phyloP scores from a whole-genome alignment of 73 alveolate species.

The Stentor coeruleus region DNA sequence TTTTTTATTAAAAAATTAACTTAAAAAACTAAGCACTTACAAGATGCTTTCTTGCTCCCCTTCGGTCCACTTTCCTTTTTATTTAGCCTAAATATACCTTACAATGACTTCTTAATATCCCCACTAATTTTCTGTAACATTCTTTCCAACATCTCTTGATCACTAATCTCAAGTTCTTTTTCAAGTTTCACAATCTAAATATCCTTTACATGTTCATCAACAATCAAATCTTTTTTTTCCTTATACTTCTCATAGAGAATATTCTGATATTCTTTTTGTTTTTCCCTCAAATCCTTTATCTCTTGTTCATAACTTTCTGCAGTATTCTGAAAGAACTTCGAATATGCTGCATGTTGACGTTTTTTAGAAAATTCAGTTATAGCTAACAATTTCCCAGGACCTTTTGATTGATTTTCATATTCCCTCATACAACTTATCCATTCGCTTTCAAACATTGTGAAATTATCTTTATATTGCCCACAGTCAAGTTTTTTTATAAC shows the following conservation, averaged over 20 bases:
- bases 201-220: neutral
- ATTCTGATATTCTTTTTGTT: neutral
- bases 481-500: neutral
- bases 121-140: neutral
- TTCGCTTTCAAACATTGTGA: neutral
- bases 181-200: neutral
- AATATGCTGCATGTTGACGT: slow-evolving; percentile 12
- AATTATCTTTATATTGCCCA: neutral
- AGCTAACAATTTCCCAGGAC: slow-evolving; percentile 16
- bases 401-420: slow-evolving; percentile 9
- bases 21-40: neutral
- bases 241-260: neutral
- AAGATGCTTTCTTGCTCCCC: neutral
- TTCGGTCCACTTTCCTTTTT: neutral
- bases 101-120: neutral
- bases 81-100: neutral
- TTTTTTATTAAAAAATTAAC: no score
- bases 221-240: neutral
- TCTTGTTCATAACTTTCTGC: slow-evolving; percentile 15
- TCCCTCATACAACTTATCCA: neutral
- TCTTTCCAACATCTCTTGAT: neutral
- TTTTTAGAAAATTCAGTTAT: neutral
- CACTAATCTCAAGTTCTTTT: neutral
- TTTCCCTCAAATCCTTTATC: neutral
- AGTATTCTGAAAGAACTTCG: neutral